Conservation (phyloP, 176 grass and related monocot genomes). For the Avena sativa region DNA sequence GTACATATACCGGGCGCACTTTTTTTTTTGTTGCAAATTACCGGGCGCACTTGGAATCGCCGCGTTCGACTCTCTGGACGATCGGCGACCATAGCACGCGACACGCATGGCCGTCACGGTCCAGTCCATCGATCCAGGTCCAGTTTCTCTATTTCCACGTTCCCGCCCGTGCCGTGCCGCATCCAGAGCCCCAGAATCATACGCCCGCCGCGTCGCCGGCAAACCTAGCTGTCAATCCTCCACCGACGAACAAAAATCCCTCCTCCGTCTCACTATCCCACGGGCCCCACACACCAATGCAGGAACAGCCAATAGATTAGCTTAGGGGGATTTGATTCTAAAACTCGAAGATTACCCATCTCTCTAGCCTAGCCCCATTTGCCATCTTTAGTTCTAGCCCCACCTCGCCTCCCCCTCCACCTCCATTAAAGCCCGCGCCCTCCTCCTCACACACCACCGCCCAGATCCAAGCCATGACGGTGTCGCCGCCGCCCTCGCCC, state of each 20-base stretch:
- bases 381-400: conserved; percentile 46
- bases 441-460: neutral
- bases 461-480: conserved; percentile 38
- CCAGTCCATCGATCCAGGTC: neutral
- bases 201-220: neutral
- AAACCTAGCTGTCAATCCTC: neutral
- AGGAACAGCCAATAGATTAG: neutral
- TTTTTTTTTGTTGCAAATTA: too few species aligned
- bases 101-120: too few species aligned
- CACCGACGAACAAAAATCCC: neutral
- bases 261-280: neutral
- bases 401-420: conserved; percentile 8
- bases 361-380: neutral
- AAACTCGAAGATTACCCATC: neutral
- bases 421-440: conserved; percentile 25
- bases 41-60: too few species aligned
- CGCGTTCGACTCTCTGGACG: too few species aligned
- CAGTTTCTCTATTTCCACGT: neutral
- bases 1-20: too few species aligned
- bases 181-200: neutral
- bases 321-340: neutral
- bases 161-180: neutral
- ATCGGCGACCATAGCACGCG: too few species aligned
- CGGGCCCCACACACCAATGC: conserved; percentile 18
- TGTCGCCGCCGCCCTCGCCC: conserved; percentile 12